Evolutionary conservation across 257 asterid species (phyloP), one percentile per base, ranked within the genome.

Genomic region (Forsythia suspensa): DNA sequence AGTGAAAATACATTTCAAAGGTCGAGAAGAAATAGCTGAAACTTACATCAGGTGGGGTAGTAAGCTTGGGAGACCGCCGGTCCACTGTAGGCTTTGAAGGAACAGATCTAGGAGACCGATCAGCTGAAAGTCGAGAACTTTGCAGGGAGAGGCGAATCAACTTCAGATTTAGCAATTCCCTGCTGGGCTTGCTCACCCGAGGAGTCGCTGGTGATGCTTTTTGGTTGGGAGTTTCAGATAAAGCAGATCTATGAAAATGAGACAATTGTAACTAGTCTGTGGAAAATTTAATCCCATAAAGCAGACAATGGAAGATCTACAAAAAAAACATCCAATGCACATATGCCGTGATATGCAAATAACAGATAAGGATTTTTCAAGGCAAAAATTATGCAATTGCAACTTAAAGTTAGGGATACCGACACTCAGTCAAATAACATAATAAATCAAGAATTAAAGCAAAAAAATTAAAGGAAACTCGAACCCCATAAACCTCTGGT

Each of bases 1-100:
- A 15, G 6, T 70, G 65, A 79, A 42, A 75, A 74, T 59, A 59
- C 67, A 59, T 59, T 59, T 59, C 34, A 4, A 20, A 21, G 67
- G 65, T n/a, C 5, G 9, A 57, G n/a, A n/a, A 57, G 4, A 59
- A 78, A 70, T 59, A 12, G 18, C 44, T 46, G 5, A 44, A 74
- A 85, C 97, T 88, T 86, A 92, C 99, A 73, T 95, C 98, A 71
- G 96, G 87, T 34, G 89, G 92, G 20, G 96, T 88, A 79, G 75
- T 46, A 84, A 87, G 90, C 86, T 89, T 95, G 52, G 93, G 88
- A 76, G 95, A 42, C 66, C 91, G 88, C 71, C 91, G 84, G 39
- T 90, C 98, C 3, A 80, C 48, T 13, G 92, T 13, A 74, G 93
- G 90, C 96, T 90, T 95, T 5, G 91, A 81, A 6, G 92, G 78